Evolutionary conservation across 2,329 filamentous ascomycete genomes (phyloP).

Genomic region (Diaporthe vaccinii): DNA sequence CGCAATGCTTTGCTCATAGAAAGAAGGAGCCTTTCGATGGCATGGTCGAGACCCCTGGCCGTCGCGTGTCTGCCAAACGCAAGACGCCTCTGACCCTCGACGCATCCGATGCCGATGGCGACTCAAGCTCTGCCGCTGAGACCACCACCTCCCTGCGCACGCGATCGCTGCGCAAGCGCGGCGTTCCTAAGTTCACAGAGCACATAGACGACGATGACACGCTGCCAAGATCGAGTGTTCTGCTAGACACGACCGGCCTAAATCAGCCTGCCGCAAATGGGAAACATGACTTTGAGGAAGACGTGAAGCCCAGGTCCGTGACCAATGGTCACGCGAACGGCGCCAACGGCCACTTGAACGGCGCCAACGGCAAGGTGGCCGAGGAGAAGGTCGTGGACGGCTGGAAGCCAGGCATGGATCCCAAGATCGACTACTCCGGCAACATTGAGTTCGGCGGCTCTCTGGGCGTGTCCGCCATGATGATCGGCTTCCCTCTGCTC

Average conservation of each 20-base stretch:
- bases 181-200: conserved; percentile 63
- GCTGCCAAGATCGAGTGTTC: conserved; percentile 45
- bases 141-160: conserved; percentile 48
- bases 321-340: conserved; percentile 44
- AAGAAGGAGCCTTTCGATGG: conserved; percentile 74
- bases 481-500: conserved; percentile 91
- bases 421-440: conserved; percentile 73
- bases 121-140: conserved; percentile 63
- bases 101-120: conserved; percentile 61
- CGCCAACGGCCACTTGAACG: conserved; percentile 48
- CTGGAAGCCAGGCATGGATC: conserved; percentile 71
- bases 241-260: conserved; percentile 43
- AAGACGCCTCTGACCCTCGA: conserved; percentile 63
- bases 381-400: conserved; percentile 63
- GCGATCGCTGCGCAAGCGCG: conserved; percentile 58
- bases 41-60: conserved; percentile 70
- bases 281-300: conserved; percentile 1
- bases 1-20: conserved; percentile 50
- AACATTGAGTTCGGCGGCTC: conserved; percentile 90
- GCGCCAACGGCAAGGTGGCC: conserved; percentile 48
- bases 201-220: conserved; percentile 61
- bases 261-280: not conserved
- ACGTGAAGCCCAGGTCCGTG: conserved; percentile 20
- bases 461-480: conserved; percentile 83
- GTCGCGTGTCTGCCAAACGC: conserved; percentile 60